These are phyloP conservation scores for Medicago arabica DNA, from an alignment of 306 rosid genomes.

Conservation along the genomic window DNA sequence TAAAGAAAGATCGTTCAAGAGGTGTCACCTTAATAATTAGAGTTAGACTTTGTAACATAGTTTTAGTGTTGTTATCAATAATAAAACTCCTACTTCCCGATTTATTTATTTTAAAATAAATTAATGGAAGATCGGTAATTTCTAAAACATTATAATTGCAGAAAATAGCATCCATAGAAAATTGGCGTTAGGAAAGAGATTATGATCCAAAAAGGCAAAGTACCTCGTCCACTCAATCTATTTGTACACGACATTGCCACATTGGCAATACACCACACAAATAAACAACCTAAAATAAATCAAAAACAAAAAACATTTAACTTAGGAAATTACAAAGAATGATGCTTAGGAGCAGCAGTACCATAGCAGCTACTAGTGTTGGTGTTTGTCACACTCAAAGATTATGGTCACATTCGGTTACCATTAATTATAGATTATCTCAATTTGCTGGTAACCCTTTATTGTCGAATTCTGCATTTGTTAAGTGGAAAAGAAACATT, in stretches of 20 bases:
- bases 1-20: too few relatives aligned
- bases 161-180: slow-evolving; percentile 33
- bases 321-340: slow-evolving; percentile 28
- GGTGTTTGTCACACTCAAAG: slow-evolving; percentile 42
- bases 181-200: slow-evolving; percentile 28
- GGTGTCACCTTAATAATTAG: too few relatives aligned
- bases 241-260: not conserved
- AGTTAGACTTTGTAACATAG: too few relatives aligned
- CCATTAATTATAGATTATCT: slow-evolving; percentile 43
- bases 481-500: slow-evolving; percentile 44
- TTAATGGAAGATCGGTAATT: too few relatives aligned
- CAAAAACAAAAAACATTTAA: not conserved
- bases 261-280: slow-evolving; percentile 17
- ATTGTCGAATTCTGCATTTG: slow-evolving; percentile 36
- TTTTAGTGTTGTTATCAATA: too few relatives aligned
- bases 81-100: too few relatives aligned
- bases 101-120: too few relatives aligned
- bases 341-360: slow-evolving; percentile 68
- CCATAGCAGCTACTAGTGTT: slow-evolving; percentile 52
- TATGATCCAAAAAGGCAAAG: slow-evolving; percentile 40
- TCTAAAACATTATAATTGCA: not conserved
- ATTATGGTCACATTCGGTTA: slow-evolving; percentile 9
- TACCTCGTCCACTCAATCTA: slow-evolving; percentile 41
- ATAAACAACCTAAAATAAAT: slow-evolving; percentile 2
- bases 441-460: slow-evolving; percentile 34